Base-by-base conservation (phyloP, 2,329 filamentous ascomycete genomes). In the Aspergillus flavus region DNA sequence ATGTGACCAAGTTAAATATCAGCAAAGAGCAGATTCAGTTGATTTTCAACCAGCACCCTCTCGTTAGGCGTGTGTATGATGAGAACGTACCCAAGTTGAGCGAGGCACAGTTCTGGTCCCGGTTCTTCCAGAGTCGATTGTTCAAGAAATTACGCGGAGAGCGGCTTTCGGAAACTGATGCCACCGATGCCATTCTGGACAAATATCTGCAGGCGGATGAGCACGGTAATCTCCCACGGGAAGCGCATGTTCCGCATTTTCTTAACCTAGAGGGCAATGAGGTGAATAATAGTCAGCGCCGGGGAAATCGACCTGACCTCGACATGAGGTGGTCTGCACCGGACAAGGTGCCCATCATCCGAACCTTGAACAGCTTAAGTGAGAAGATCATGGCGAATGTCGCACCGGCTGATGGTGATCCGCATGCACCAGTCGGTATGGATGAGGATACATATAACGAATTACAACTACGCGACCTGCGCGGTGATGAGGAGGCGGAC, bases 201-300 rank as follows among this genome's bases (percentile, higher is more conserved):
- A 90, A 90, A 68, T 97, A 97, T 75, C 86, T 97, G 28, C 88
- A 90, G 63, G 85, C 86, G 43, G 90, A 92, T 65, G 91, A 93
- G 68, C 79, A 84, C 54, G 78, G 80, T 30, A 82, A 81, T 16
- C 74, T 80, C 0, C 76, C 76, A 45, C 78, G 80, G 5, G 72
- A 89, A 4, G 82, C 89, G 39, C 86, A 90, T 61, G 88, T 99
- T 23, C 94, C 95, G 0, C 89, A 94, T 71, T 94, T 96, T 67
- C 94, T 99, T 69, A 91, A 99, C 75, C 79, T 99, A 30, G 92
- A 94, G 74, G 95, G 91, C 34, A 99, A 99, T 73, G 95, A 98
- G 79, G 92, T 95, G 76, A 94, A 99, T 72, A 89, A 96, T 76
- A 96, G 93, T 69, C 92, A 94, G 59, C 87, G 90, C 72, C 89